Base-by-base conservation (phyloP, 2,329 filamentous ascomycete genomes). In the Penicillium sp. region DNA sequence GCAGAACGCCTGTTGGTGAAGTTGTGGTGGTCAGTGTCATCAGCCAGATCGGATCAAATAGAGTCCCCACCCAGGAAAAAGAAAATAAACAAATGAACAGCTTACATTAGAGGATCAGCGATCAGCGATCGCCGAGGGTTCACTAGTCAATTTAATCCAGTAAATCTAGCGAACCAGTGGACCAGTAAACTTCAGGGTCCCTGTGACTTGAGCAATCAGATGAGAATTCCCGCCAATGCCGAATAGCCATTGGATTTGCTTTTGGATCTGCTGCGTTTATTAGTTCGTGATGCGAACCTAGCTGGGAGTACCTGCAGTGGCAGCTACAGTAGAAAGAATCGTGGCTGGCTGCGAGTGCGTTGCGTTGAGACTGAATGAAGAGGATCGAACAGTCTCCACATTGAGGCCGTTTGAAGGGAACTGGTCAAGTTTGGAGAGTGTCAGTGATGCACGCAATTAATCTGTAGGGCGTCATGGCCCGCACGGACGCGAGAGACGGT, bases 271-370 rank as follows among this genome's bases (percentile, higher is more conserved):
- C 42, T 40, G 47, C 55, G 28, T 61, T 62, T 67, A 68, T 68
- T 64, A 61, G 63, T 67, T 65, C 40, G 28, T 33, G 56, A 53
- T 42, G 47, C 44, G 40, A 30, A 30, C n/a, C 37, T 47, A 35
- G 47, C n/a, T 38, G 42, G 55, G 55, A 67, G 63, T 69, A 66
- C 68, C 66, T 70, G 66, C 68, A 69, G 65, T 61, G 56, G 60
- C 58, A 55, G 58, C 47, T 63, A 33, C 26, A 30, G 44, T 26
- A 28, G 42, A 57, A 49, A 45, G n/a, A 6, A 58, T 59, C 58
- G 60, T 68, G 66, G 66, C 64, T 68, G 64, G 62, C 64, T 66
- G 64, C 56, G 57, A 60, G 57, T 60, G 61, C 49, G 53, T 54
- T 45, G 47, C 38, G 26, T 17, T 53, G 22, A 8, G 9, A 47